Conservation (phyloP, 2,329 filamentous ascomycete genomes). For the Nakataea oryzae region DNA sequence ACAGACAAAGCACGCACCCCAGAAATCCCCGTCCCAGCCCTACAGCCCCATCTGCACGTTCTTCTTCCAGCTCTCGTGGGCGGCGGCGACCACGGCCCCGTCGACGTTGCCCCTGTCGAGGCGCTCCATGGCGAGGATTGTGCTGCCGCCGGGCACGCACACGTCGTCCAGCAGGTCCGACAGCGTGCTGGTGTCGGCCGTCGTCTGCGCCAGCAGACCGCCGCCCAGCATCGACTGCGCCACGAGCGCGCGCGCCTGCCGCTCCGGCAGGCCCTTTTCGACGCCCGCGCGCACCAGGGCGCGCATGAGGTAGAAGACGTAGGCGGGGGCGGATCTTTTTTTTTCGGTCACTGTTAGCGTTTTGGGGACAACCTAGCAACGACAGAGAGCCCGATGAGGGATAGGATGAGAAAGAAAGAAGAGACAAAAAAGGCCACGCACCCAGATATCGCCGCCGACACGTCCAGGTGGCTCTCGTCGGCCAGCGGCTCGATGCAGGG, state of each 20-base stretch:
- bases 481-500: conserved; percentile 39
- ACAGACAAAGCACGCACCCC: too few relatives aligned
- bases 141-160: neutral
- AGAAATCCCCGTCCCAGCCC: too few relatives aligned
- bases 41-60: too few relatives aligned
- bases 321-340: conserved; percentile 37
- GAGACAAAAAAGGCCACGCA: neutral
- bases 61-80: too few relatives aligned
- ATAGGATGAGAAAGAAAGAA: neutral
- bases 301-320: conserved; percentile 43
- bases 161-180: neutral
- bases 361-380: too few relatives aligned
- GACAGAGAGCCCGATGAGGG: too few relatives aligned
- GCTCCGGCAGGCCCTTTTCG: conserved; percentile 30
- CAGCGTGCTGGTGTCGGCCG: neutral
- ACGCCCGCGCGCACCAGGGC: conserved; percentile 34
- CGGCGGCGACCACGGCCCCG: too few relatives aligned
- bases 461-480: conserved; percentile 36
- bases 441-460: conserved; percentile 38
- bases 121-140: neutral
- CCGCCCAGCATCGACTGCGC: conserved; percentile 41
- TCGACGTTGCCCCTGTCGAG: neutral
- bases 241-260: conserved; percentile 37
- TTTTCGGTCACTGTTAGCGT: neutral
- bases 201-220: conserved; percentile 13